Base-by-base conservation (phyloP, 148 eudicot genomes). In the Amaranthus cruentus region DNA sequence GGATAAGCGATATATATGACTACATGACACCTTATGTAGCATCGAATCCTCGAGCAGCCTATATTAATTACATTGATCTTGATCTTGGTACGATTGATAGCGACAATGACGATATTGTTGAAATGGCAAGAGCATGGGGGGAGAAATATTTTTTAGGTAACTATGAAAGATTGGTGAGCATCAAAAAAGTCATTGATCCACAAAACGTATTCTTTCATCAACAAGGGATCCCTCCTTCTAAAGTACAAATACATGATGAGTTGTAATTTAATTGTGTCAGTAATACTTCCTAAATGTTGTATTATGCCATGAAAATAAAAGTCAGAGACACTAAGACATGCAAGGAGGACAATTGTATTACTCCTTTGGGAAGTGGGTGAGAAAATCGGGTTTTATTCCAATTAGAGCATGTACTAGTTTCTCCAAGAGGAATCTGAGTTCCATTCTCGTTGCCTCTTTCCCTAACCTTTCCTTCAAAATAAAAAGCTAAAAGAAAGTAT, bases 1-100 rank as follows among this genome's bases (percentile, higher is more conserved):
- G 87, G 87, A 14, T 77, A 47, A 72, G 81, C 21, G 48, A 51
- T 28, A 38, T 87, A 42, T 78, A 84, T 8, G 52, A 62, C 1
- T 84, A 78, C 64, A 76, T 84, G 80, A 75, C 83, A 48, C 81
- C 81, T 10, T 81, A 59, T 72, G 90, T 87, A 28, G 72, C 83
- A 10, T 78, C 78, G 44, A 70, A 51, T 28, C 88, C 90, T 21
- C 78, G 88, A 69, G 77, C 70, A 4, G 81, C 88, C n/a, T 84
- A 82, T 73, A 66, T 87, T 13, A 87, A 84, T 56, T 84, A 83
- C 51, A 62, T 84, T 8, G 90, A 87, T 49, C 82, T 84, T 64
- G 90, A 87, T 67, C 72, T 87, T 43, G 87, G 87, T 14, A 75
- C 65, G 4, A 74, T 49, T 4, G 71, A 65, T 6, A 7, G 7